Conservation (phyloP, 1,284 basidiomycete genomes). For the Puccinia novopanici region DNA sequence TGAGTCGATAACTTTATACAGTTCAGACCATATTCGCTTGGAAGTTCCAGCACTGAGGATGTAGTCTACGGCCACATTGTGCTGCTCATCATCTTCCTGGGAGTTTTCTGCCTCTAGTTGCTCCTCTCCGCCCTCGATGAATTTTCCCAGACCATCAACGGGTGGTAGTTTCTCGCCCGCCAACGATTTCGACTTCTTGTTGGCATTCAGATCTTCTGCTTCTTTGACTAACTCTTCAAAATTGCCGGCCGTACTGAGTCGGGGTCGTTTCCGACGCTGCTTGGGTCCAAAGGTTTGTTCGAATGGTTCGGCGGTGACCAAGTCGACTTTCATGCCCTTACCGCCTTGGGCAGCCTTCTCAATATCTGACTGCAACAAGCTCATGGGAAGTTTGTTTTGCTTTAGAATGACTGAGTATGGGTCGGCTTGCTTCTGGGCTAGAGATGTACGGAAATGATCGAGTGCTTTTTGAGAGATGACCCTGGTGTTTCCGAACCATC, state of each 20-base stretch:
- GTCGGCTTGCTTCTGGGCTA: slow-evolving; percentile 78
- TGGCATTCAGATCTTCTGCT: slow-evolving; percentile 51
- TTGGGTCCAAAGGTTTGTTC: slow-evolving; percentile 89
- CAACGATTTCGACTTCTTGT: slow-evolving; percentile 47
- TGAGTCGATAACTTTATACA: slow-evolving; percentile 99
- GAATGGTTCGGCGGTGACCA: slow-evolving; percentile 91
- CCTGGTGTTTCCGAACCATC: slow-evolving; percentile 97
- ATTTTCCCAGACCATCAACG: slow-evolving; percentile 71
- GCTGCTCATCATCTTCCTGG: slow-evolving; percentile 53
- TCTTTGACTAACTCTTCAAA: slow-evolving; percentile 77
- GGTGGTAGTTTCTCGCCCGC: slow-evolving; percentile 44
- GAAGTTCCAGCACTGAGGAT: slow-evolving; percentile 70
- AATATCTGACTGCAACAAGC: slow-evolving; percentile 78
- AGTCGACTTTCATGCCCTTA: slow-evolving; percentile 69
- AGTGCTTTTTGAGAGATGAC: slow-evolving; percentile 95
- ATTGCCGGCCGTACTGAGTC: slow-evolving; percentile 72
- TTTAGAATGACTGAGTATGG: slow-evolving; percentile 89
- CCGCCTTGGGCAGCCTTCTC: slow-evolving; percentile 68
- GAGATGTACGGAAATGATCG: slow-evolving; percentile 87
- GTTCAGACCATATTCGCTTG: slow-evolving; percentile 90
- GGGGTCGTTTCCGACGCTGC: slow-evolving; percentile 83
- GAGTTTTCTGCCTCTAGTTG: slow-evolving; percentile 54
- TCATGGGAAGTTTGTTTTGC: slow-evolving; percentile 93
- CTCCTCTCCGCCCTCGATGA: slow-evolving; percentile 66
- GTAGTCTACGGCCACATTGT: slow-evolving; percentile 56